Conservation (phyloP, 495 filamentous ascomycete species). For the Jackrogersella multiformis region DNA sequence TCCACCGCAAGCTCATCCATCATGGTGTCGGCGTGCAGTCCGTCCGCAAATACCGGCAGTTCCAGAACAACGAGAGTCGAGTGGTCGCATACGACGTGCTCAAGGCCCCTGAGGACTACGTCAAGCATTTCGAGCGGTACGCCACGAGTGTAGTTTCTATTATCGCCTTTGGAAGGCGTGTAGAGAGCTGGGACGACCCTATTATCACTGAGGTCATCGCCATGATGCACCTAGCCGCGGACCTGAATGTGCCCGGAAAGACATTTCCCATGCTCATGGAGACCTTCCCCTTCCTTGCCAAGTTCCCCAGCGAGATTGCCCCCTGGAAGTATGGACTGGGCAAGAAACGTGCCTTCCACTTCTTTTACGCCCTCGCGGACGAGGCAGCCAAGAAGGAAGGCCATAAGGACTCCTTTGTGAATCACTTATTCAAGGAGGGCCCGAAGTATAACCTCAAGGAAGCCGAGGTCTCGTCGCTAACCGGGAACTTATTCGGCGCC, state of each 20-base stretch:
- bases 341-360: constrained; percentile 56
- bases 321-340: constrained; percentile 70
- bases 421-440: constrained; percentile 57
- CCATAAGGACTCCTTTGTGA: constrained; percentile 41
- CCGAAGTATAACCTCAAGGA: constrained; percentile 60
- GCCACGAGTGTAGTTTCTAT: constrained; percentile 71
- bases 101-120: constrained; percentile 59
- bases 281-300: constrained; percentile 65
- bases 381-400: constrained; percentile 61
- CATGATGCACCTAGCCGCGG: constrained; percentile 70
- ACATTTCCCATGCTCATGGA: constrained; percentile 69
- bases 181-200: constrained; percentile 65
- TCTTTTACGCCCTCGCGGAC: constrained; percentile 66
- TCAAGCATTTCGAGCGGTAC: constrained; percentile 71
- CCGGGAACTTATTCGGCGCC: constrained; percentile 71
- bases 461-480: constrained; percentile 66
- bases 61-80: constrained; percentile 68
- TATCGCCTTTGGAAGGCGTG: constrained; percentile 69
- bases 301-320: constrained; percentile 63
- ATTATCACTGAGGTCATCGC: constrained; percentile 70
- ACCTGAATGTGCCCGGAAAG: constrained; percentile 71
- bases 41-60: constrained; percentile 65
- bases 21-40: constrained; percentile 68
- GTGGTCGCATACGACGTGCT: constrained; percentile 63
- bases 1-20: constrained; percentile 70